These are phyloP conservation scores for Fraxinus xanthoxyloides DNA, from an alignment of 305 asterid species.

Conservation along the genomic window DNA sequence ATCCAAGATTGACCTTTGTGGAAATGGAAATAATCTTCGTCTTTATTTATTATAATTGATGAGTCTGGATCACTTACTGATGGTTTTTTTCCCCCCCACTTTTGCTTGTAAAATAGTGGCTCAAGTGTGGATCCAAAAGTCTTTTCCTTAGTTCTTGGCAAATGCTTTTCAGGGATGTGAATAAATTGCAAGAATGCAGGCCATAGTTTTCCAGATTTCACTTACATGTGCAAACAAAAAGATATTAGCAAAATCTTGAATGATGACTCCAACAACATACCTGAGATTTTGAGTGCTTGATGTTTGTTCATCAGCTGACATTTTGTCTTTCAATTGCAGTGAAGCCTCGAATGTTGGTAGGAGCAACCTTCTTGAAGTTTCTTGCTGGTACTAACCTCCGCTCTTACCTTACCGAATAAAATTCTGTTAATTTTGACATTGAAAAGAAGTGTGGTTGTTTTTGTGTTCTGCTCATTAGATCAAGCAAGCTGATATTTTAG, in stretches of 20 bases:
- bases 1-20: neutral
- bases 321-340: constrained; percentile 47
- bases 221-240: neutral
- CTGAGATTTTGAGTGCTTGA: neutral
- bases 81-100: neutral
- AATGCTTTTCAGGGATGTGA: neutral
- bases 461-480: neutral
- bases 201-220: neutral
- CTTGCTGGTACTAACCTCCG: constrained; percentile 64
- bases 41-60: neutral
- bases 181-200: neutral
- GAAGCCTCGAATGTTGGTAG: constrained; percentile 81
- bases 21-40: neutral
- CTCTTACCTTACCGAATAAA: neutral
- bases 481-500: neutral
- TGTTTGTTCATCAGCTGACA: constrained; percentile 20
- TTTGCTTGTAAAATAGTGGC: neutral
- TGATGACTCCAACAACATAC: neutral
- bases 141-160: neutral
- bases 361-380: constrained; percentile 93
- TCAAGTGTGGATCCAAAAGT: neutral
- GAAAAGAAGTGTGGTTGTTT: neutral
- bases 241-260: neutral
- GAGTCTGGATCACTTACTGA: neutral
- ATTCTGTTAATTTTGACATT: neutral